Evolutionary conservation across 495 filamentous ascomycete genomes (phyloP).

Genomic region (Poronia punctata): DNA sequence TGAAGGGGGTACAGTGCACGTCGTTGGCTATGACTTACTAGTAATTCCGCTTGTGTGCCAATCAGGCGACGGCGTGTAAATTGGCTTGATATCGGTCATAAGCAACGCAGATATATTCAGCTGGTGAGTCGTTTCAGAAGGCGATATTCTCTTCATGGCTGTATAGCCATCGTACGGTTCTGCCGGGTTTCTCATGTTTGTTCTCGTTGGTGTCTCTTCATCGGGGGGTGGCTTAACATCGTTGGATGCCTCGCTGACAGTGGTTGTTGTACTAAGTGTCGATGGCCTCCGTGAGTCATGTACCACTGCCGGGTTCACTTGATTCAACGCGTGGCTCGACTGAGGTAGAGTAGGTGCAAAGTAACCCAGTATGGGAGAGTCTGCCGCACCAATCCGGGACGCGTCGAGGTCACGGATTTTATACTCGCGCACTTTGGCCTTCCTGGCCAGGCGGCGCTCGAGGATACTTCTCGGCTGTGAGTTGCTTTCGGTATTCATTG

Average conservation of each 20-base stretch:
- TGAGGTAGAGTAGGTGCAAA: conserved; percentile 9
- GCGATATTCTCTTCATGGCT: too few species aligned
- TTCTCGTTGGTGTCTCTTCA: background rate
- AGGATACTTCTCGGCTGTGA: conserved; percentile 3
- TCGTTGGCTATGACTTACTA: too few species aligned
- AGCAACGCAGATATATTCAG: conserved; percentile 6
- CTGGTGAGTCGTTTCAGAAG: background rate
- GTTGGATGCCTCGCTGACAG: background rate
- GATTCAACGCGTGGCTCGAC: background rate
- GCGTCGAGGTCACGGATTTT: conserved; percentile 13
- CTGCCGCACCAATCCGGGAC: conserved; percentile 6
- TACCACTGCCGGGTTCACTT: background rate
- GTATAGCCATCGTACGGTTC: too few species aligned
- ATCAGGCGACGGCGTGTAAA: background rate
- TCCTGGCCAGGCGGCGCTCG: conserved; percentile 14
- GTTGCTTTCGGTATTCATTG: background rate
- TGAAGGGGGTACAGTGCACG: too few species aligned
- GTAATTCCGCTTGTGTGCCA: conserved; percentile 6
- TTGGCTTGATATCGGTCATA: conserved; percentile 7
- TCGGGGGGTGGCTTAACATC: background rate
- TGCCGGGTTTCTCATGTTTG: background rate
- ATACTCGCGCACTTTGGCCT: conserved; percentile 13
- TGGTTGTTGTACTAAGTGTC: background rate
- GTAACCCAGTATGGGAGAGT: conserved; percentile 16
- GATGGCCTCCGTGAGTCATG: conserved; percentile 1